These are phyloP conservation scores for Picochlorum sp. DNA, from an alignment of 139 green algal species.

Conservation along the genomic window DNA sequence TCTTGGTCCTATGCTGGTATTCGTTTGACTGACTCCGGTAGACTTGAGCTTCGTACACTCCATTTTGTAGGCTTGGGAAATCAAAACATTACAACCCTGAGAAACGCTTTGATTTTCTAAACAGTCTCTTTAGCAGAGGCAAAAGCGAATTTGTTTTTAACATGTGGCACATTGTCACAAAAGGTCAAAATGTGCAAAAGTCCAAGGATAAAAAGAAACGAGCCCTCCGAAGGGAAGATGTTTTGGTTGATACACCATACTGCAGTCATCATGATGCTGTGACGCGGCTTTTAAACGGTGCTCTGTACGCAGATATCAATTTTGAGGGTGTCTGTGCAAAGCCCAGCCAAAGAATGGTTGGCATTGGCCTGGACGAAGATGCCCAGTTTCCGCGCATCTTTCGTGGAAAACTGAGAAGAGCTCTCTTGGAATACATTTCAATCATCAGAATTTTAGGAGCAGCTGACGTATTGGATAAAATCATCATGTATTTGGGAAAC, in stretches of 20 bases:
- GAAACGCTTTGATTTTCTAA: background rate
- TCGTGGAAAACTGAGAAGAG: background rate
- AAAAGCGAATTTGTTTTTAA: conserved; percentile 8
- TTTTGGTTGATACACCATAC: too few relatives aligned
- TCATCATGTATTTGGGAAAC: background rate
- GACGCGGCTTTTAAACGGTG: too few relatives aligned
- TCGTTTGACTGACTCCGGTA: background rate
- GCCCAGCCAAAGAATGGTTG: too few relatives aligned
- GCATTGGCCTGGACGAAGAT: too few relatives aligned
- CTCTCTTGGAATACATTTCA: background rate
- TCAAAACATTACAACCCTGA: background rate
- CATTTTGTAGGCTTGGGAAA: background rate
- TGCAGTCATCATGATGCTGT: too few relatives aligned
- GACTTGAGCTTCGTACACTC: background rate
- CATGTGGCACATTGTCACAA: background rate
- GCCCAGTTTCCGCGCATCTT: background rate
- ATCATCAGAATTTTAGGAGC: background rate
- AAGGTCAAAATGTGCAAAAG: background rate
- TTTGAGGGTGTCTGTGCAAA: too few relatives aligned
- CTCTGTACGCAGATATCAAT: too few relatives aligned
- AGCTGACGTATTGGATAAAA: background rate
- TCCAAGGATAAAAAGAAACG: background rate
- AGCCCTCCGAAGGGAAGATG: background rate
- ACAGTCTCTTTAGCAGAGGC: background rate
- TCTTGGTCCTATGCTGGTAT: background rate